phyloP scores from a whole-genome alignment of 2,329 filamentous ascomycete genomes.

The Truncatella angustata region DNA sequence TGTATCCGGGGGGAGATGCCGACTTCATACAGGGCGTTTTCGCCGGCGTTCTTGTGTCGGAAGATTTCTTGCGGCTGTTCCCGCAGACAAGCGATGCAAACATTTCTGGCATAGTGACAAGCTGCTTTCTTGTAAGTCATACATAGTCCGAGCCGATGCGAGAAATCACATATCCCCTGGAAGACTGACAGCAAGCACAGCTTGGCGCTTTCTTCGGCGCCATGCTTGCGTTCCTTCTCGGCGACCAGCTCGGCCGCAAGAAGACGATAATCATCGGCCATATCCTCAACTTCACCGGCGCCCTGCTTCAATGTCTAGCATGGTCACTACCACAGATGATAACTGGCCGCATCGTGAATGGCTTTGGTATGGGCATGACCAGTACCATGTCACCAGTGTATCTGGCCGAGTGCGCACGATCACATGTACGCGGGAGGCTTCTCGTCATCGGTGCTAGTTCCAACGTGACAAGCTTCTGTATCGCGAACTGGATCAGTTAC shows the following conservation, averaged over 20 bases:
- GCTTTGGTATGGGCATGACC: slow-evolving; percentile 28
- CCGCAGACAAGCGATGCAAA: slow-evolving; percentile 35
- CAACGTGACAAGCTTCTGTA: slow-evolving; percentile 35
- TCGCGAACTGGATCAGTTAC: slow-evolving; percentile 48
- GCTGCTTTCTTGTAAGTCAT: slow-evolving; percentile 38
- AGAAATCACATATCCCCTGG: background rate
- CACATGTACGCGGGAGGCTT: slow-evolving; percentile 23
- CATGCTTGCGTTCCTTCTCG: slow-evolving; percentile 58
- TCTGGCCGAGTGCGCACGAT: slow-evolving; percentile 25
- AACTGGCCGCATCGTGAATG: slow-evolving; percentile 25
- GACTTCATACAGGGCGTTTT: slow-evolving; percentile 34
- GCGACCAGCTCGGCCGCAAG: slow-evolving; percentile 66
- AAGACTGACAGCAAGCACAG: background rate
- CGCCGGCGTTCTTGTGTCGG: slow-evolving; percentile 39
- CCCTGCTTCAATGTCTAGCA: slow-evolving; percentile 49
- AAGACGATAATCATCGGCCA: slow-evolving; percentile 62
- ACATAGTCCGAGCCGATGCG: background rate
- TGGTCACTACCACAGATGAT: slow-evolving; percentile 27
- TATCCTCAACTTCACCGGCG: slow-evolving; percentile 61
- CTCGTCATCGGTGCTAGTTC: slow-evolving; percentile 29
- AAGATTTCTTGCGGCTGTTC: slow-evolving; percentile 36
- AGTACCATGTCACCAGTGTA: slow-evolving; percentile 28
- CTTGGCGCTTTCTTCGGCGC: slow-evolving; percentile 69
- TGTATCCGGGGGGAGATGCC: background rate
- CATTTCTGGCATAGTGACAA: slow-evolving; percentile 42